Conservation (phyloP, 805 yeast genomes). For the Priceomyces carsonii region DNA sequence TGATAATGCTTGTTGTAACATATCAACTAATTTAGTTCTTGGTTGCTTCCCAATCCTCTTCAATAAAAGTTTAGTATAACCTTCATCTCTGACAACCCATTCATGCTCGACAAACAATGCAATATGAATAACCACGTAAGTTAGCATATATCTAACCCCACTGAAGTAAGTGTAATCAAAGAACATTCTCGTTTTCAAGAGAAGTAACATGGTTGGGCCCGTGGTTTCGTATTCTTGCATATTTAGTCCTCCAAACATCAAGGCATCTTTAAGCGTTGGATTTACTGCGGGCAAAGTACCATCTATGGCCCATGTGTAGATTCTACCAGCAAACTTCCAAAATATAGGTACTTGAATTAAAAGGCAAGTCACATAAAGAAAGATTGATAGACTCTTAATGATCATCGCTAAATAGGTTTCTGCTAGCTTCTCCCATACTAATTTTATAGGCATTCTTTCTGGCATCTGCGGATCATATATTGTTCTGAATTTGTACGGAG, state of each 20-base stretch:
- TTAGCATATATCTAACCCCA: conserved; percentile 40
- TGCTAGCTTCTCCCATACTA: conserved; percentile 45
- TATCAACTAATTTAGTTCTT: conserved; percentile 38
- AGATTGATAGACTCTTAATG: conserved; percentile 20
- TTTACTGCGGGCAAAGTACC: conserved; percentile 44
- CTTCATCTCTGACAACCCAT: conserved; percentile 71
- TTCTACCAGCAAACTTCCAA: conserved; percentile 55
- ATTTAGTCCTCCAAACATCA: conserved; percentile 41
- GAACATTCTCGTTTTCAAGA: conserved; percentile 23
- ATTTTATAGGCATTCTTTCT: conserved; percentile 51
- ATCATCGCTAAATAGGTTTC: conserved; percentile 13
- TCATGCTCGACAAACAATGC: conserved; percentile 63
- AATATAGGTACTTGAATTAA: conserved; percentile 57
- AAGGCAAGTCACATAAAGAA: conserved; percentile 43
- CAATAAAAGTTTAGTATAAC: conserved; percentile 57
- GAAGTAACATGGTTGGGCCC: conserved; percentile 8
- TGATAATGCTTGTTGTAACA: conserved; percentile 32
- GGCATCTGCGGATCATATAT: conserved; percentile 70
- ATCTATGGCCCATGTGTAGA: conserved; percentile 58
- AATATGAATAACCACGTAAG: conserved; percentile 41
- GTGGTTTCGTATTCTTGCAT: conserved; percentile 9
- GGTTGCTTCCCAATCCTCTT: conserved; percentile 62
- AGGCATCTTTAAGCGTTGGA: conserved; percentile 27
- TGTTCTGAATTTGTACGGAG: conserved; percentile 67
- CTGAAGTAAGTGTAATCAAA: conserved; percentile 33